Percentiles rank a stretch among this genome's conserved stretches.
phyloP scores from a whole-genome alignment of 2,329 filamentous ascomycete genomes.

The Zalaria obscura region DNA sequence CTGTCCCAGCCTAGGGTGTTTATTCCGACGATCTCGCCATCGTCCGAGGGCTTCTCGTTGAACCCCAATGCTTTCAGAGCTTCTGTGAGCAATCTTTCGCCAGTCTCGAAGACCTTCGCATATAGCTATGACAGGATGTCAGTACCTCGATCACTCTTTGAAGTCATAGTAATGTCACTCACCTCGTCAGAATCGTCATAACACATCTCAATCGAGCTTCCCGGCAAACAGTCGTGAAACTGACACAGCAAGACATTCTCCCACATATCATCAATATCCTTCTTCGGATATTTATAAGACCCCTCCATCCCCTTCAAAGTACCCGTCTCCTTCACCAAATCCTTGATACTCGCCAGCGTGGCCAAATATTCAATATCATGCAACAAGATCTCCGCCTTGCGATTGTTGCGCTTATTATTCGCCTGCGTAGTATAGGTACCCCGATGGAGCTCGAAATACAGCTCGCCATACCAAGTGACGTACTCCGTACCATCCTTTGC shows the following conservation, averaged over 20 bases:
- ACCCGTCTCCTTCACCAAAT: constrained; percentile 29
- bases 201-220: constrained; percentile 93
- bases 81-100: constrained; percentile 55
- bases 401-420: constrained; percentile 93
- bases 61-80: constrained; percentile 56
- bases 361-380: constrained; percentile 80
- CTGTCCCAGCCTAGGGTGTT: constrained; percentile 75
- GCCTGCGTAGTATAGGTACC: constrained; percentile 96
- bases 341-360: constrained; percentile 66
- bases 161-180: constrained; percentile 4
- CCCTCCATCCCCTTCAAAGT: constrained; percentile 4
- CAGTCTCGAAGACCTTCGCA: constrained; percentile 64
- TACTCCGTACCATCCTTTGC: constrained; percentile 48
- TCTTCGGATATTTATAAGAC: constrained; percentile 78
- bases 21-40: constrained; percentile 44
- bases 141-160: not conserved
- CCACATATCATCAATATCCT: constrained; percentile 93
- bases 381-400: constrained; percentile 70
- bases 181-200: constrained; percentile 85
- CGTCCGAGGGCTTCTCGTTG: constrained; percentile 27
- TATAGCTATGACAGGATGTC: constrained; percentile 43
- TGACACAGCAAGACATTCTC: constrained; percentile 83
- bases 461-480: constrained; percentile 92
- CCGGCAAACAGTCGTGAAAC: constrained; percentile 94
- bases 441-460: constrained; percentile 95